Base-by-base conservation (phyloP, 2,329 filamentous ascomycete genomes). In the Metarhizium rileyi region DNA sequence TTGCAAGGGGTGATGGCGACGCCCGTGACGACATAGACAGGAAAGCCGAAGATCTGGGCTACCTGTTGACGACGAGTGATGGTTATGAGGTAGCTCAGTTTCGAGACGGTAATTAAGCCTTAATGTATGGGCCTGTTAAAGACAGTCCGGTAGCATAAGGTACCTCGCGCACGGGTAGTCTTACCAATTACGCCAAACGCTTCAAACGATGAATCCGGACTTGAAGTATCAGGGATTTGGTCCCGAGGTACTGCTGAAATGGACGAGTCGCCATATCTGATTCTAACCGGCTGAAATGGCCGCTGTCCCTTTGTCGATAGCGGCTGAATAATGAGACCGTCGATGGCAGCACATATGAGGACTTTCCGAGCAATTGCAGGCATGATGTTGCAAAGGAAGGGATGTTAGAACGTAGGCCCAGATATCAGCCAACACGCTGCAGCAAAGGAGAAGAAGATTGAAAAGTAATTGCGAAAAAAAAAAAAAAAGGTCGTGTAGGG, bases 1-100 rank as follows among this genome's bases (percentile, higher is more conserved):
- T 83, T 80, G 48, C 93, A 82, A 1, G 93, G 93, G 5, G 95
- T 95, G n/a, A 97, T 72, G 6, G 89, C 85, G 28, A 97, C 87
- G 58, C 94, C 88, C 41, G 86, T 93, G 52, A 96, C 81, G 36
- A 89, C 83, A 66, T 94, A 98, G 49, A 97, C 74, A 0, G 90
- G 84, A 49, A 80, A 83, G 5, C 88, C 89, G 55, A 84, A 82
- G 46, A 97, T 82, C 55, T 90, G 84, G 3, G 93, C 93, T 46
- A 97, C 90, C 65, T 95, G 87, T 60, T 94, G 80, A 44, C 91
- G 86, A 51, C 83, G 80, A 22, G 85, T 90, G 59, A 98, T 94
- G 10, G 88, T 85, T 51, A 98, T 79, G 6, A 98, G 78, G 66
- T 91, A 97, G 55, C 83, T 87, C 26, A 84, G 78, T 35, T 83